Evolutionary conservation across 2,329 filamentous ascomycete genomes (phyloP).

Genomic region (Grosmannia serpens): DNA sequence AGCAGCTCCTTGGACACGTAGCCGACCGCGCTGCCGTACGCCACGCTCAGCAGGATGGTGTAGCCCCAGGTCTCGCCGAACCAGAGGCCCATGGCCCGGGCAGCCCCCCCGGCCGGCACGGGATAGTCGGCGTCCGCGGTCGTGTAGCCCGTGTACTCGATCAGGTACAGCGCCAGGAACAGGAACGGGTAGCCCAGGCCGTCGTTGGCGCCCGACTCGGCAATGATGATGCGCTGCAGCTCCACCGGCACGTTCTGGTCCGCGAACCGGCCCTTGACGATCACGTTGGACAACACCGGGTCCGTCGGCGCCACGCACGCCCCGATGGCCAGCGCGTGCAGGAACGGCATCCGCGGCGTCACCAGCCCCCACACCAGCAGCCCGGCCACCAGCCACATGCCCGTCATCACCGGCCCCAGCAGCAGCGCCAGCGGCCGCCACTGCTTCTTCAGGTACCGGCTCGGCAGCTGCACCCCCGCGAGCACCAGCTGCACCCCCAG

Average conservation of each 20-base stretch:
- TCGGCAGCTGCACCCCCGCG: slow-evolving; percentile 78
- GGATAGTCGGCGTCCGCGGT: slow-evolving; percentile 23
- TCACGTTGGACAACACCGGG: slow-evolving; percentile 75
- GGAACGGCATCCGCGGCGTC: slow-evolving; percentile 51
- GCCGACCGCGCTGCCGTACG: slow-evolving; percentile 67
- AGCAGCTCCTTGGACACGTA: slow-evolving; percentile 74
- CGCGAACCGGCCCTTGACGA: slow-evolving; percentile 70
- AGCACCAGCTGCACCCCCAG: slow-evolving; percentile 84
- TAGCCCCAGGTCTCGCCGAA: slow-evolving; percentile 81
- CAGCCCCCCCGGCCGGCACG: slow-evolving; percentile 42
- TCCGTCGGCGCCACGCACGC: slow-evolving; percentile 91
- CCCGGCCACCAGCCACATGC: slow-evolving; percentile 79
- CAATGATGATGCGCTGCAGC: slow-evolving; percentile 69
- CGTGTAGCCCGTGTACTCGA: slow-evolving; percentile 58
- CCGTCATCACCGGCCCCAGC: slow-evolving; percentile 71
- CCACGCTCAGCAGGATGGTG: slow-evolving; percentile 64
- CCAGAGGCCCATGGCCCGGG: slow-evolving; percentile 65
- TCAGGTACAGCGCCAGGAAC: slow-evolving; percentile 72
- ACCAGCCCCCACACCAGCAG: slow-evolving; percentile 68
- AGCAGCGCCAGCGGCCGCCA: slow-evolving; percentile 66
- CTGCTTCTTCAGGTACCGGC: slow-evolving; percentile 66
- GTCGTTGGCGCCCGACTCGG: slow-evolving; percentile 81
- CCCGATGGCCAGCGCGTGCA: slow-evolving; percentile 69
- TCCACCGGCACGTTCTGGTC: slow-evolving; percentile 78
- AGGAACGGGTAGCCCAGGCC: slow-evolving; percentile 82